Percentiles rank a stretch among this genome's conserved stretches.
Evolutionary conservation across 305 asterid genomes (phyloP).

Genomic region (Petunia hybrid): DNA sequence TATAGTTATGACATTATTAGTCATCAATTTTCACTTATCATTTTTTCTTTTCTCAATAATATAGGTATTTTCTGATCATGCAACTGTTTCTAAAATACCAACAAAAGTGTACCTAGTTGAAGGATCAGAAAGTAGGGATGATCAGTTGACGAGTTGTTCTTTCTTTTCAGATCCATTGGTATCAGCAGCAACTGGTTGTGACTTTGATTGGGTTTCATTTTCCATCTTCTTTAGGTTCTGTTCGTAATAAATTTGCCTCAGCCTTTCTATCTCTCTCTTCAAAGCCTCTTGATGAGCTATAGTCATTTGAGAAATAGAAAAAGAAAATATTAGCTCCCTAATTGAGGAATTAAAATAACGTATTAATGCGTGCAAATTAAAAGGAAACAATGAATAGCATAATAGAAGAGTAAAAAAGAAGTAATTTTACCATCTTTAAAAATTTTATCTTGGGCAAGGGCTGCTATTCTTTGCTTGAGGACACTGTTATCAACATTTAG

Average conservation of each 20-base stretch:
- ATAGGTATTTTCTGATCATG: background rate
- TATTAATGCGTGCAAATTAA: background rate
- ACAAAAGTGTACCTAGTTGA: background rate
- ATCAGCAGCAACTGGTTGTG: conserved; percentile 45
- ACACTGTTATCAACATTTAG: conserved; percentile 84
- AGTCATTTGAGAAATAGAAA: background rate
- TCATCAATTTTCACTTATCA: background rate
- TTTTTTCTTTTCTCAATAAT: background rate
- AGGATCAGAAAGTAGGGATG: background rate
- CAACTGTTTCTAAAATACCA: background rate
- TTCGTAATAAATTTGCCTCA: conserved; percentile 75
- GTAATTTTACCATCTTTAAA: conserved; percentile 76
- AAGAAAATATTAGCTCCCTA: background rate
- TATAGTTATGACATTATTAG: background rate
- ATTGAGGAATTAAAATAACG: background rate
- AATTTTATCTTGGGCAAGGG: conserved; percentile 87
- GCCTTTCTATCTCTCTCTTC: conserved; percentile 88
- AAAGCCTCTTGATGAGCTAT: conserved; percentile 95
- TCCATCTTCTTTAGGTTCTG: conserved; percentile 76
- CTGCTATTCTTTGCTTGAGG: conserved; percentile 94
- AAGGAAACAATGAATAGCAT: background rate
- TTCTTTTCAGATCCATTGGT: conserved; percentile 43
- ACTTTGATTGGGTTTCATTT: conserved; percentile 40
- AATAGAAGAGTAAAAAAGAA: background rate
- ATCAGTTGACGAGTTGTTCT: conserved; percentile 58